phyloP scores from a whole-genome alignment of 768 basidiomycete species.

The Mycena olivaceomarginata region DNA sequence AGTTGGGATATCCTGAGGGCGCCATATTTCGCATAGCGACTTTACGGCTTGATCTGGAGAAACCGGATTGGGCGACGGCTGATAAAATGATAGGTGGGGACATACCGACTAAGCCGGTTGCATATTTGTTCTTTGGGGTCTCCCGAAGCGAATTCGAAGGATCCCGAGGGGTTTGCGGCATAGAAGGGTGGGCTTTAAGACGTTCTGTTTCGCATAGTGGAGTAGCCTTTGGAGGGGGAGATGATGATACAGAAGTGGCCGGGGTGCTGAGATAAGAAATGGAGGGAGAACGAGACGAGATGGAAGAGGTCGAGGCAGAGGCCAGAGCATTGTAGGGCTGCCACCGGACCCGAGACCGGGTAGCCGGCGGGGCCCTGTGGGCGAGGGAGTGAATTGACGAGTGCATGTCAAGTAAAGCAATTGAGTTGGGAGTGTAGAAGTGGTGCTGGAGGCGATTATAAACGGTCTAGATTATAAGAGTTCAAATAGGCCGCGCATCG shows the following conservation, averaged over 20 bases:
- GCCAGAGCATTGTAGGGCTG: slow-evolving; percentile 81
- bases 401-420: slow-evolving; percentile 36
- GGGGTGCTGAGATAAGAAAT: slow-evolving; percentile 75
- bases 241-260: slow-evolving; percentile 70
- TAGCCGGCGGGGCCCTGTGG: slow-evolving; percentile 82
- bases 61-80: slow-evolving; percentile 42
- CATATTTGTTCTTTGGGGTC: slow-evolving; percentile 78
- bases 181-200: slow-evolving; percentile 43
- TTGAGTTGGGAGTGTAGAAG: slow-evolving; percentile 54
- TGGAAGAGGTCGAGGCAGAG: slow-evolving; percentile 58
- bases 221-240: slow-evolving; percentile 60
- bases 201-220: slow-evolving; percentile 58
- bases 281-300: slow-evolving; percentile 63
- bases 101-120: slow-evolving; percentile 83
- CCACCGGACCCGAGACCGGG: slow-evolving; percentile 85
- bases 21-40: slow-evolving; percentile 88
- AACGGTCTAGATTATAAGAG: slow-evolving; percentile 53
- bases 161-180: slow-evolving; percentile 57
- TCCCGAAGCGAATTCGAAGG: slow-evolving; percentile 52
- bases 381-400: slow-evolving; percentile 67
- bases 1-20: slow-evolving; percentile 81
- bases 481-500: slow-evolving; percentile 64
- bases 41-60: slow-evolving; percentile 85
- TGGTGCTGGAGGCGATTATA: slow-evolving; percentile 48
- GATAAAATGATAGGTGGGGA: slow-evolving; percentile 40